Evolutionary conservation across 2,329 filamentous ascomycete genomes (phyloP).

Genomic region (Alternaria rosae): DNA sequence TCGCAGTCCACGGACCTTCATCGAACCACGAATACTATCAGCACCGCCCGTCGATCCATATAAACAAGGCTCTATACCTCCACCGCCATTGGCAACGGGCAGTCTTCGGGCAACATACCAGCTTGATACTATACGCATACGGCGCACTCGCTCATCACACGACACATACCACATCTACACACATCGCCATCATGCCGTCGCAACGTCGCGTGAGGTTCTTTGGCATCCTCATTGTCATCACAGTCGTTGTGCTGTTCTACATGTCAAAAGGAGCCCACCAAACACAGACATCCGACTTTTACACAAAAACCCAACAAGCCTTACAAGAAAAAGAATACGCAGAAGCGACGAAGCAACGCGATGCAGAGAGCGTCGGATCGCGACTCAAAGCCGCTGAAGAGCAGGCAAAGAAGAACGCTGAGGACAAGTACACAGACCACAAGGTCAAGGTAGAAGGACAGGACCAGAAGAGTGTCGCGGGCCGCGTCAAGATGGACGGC

Average conservation of each 20-base stretch:
- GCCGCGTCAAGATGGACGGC: conserved; percentile 59
- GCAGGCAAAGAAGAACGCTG: conserved; percentile 71
- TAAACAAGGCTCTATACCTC: not conserved
- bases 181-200: conserved; percentile 42
- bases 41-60: not conserved
- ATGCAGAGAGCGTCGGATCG: conserved; percentile 63
- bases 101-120: not conserved
- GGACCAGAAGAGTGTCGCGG: conserved; percentile 60
- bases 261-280: conserved; percentile 69
- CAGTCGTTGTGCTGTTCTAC: conserved; percentile 74
- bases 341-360: conserved; percentile 54
- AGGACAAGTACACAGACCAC: conserved; percentile 67
- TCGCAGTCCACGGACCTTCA: conserved; percentile 2
- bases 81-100: not conserved
- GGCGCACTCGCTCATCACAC: conserved; percentile 10
- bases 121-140: not conserved
- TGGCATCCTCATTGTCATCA: conserved; percentile 68
- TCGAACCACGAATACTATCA: not conserved
- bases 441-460: conserved; percentile 44
- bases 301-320: conserved; percentile 64
- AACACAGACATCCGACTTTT: conserved; percentile 62
- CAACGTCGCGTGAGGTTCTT: conserved; percentile 72
- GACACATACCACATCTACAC: conserved; percentile 9
- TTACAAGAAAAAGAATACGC: conserved; percentile 49
- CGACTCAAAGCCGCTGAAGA: conserved; percentile 73